Conservation (phyloP, 805 yeast species). For the Myxozyma mucilagina region DNA sequence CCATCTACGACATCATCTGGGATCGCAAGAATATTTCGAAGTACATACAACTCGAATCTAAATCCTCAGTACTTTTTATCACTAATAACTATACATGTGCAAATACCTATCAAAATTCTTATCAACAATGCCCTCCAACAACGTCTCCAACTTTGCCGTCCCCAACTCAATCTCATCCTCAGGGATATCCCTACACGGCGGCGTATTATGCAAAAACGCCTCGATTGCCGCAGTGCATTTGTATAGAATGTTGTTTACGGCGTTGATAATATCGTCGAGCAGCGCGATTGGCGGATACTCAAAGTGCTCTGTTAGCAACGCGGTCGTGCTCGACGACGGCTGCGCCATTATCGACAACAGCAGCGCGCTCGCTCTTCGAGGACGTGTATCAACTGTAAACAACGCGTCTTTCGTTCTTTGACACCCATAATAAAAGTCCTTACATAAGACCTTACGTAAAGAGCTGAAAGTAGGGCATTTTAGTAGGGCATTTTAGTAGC, state of each 20-base stretch:
- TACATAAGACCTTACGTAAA: neutral
- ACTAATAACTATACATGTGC: too few relatives aligned
- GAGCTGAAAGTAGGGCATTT: neutral
- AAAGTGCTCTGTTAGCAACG: constrained; percentile 77
- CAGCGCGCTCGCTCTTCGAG: neutral
- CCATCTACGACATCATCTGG: constrained; percentile 70
- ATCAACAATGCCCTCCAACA: constrained; percentile 74
- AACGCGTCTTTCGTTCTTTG: neutral
- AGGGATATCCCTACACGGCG: constrained; percentile 35
- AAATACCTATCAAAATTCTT: constrained; percentile 68
- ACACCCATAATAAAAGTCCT: neutral
- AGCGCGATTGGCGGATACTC: constrained; percentile 81
- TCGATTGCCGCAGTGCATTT: constrained; percentile 80
- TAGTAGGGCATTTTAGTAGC: neutral
- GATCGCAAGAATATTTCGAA: constrained; percentile 71
- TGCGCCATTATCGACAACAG: constrained; percentile 3
- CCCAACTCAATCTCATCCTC: constrained; percentile 59
- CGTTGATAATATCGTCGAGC: constrained; percentile 84
- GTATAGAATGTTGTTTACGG: constrained; percentile 80
- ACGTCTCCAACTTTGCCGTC: constrained; percentile 73
- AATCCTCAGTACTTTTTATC: too few relatives aligned
- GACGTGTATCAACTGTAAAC: neutral
- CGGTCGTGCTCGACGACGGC: constrained; percentile 41
- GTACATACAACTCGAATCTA: constrained; percentile 69
- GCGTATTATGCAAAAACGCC: constrained; percentile 51